phyloP scores from a whole-genome alignment of 1,284 basidiomycete species.

The Cutaneotrichosporon cavernicola region DNA sequence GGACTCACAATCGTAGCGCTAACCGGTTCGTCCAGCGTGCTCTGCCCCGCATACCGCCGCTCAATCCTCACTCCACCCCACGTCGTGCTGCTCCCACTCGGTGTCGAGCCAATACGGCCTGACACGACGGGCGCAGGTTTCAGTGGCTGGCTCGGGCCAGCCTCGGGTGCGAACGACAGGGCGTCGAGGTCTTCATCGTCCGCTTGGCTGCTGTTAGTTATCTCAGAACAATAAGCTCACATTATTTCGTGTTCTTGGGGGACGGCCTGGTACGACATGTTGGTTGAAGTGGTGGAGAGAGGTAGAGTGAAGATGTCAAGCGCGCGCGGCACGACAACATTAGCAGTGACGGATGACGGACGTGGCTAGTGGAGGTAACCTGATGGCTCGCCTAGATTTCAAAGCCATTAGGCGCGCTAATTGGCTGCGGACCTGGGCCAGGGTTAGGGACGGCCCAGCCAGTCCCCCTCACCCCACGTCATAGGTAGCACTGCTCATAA shows the following conservation, averaged over 20 bases:
- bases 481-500: not conserved
- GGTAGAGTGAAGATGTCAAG: not conserved
- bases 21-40: constrained; percentile 89
- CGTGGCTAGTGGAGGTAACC: not conserved
- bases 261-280: constrained; percentile 38
- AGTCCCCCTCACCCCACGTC: not conserved
- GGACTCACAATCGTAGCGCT: constrained; percentile 76
- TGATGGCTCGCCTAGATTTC: not conserved
- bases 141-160: constrained; percentile 7
- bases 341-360: not conserved
- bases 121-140: constrained; percentile 55
- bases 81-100: constrained; percentile 30
- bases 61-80: constrained; percentile 78
- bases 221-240: constrained; percentile 24
- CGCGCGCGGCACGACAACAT: not conserved
- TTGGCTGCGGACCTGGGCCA: too few relatives aligned
- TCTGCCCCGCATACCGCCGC: constrained; percentile 74
- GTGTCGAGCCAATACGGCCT: constrained; percentile 68
- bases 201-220: constrained; percentile 42
- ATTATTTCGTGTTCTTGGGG: constrained; percentile 35
- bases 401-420: not conserved
- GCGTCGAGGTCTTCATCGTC: constrained; percentile 54
- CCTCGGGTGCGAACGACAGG: constrained; percentile 44
- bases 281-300: constrained; percentile 1
- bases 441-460: too few relatives aligned